Evolutionary conservation across 1,284 basidiomycete species (phyloP), one percentile per base, ranked within the genome.

Genomic region (Coniophora puteana): DNA sequence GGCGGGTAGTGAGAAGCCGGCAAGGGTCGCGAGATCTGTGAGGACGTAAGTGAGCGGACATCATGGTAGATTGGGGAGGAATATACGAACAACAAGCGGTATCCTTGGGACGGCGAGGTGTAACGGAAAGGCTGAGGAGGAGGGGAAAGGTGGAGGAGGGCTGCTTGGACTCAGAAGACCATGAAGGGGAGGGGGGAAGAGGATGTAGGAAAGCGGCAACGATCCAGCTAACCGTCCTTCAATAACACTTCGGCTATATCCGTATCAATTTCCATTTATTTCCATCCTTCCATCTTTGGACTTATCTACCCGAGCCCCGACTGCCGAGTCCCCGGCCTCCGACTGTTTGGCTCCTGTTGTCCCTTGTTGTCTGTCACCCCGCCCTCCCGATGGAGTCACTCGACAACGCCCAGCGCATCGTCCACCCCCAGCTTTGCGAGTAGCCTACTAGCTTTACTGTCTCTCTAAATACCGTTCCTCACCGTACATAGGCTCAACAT

Each of bases 21-120:
- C 81, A 85, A 90, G 90, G 89, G 90, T 92, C 90, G 89, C 89
- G 90, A 93, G 88, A 80, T 76, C 85, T 90, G 63, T 27, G 37
- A 38, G 34, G 35, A 37, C 40, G 32, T 33, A 41, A 38, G 38
- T 12, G 17, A 38, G 28, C 20, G 26, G 20, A 40, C 30, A 20
- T 36, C 23, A 22, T 18, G 28, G 3, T 28, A 27, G 4, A 21
- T 1, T 43, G 35, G 28, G 51, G 40, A 43, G 26, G 37, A 23
- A 41, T 27, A 31, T 40, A 50, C 51, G 26, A 42, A 83, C 83
- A 63, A 76, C 84, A 87, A 72, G 85, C 84, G 85, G 69, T 77
- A 76, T 87, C 82, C 85, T 88, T 86, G 76, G 58, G n/a, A n/a
- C n/a, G n/a, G n/a, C n/a, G n/a, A n/a, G n/a, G n/a, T n/a, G n/a